phyloP scores from a whole-genome alignment of 169 alveolate species.

The Theileria sp. region DNA sequence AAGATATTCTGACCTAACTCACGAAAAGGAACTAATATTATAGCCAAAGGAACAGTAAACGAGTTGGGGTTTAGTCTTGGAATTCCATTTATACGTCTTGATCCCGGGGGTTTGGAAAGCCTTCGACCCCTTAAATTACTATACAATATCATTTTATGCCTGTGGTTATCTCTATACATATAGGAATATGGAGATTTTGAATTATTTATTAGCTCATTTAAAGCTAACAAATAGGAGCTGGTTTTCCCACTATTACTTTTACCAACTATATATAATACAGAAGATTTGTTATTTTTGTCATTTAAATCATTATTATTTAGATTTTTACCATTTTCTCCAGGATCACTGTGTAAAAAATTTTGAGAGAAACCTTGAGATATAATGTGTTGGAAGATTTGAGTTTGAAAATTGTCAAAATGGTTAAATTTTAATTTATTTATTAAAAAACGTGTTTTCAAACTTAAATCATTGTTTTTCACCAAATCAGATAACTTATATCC shows the following conservation, averaged over 20 bases:
- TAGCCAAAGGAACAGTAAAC: slow-evolving; percentile 35
- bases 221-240: slow-evolving; percentile 44
- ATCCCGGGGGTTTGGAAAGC: not conserved
- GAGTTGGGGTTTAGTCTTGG: slow-evolving; percentile 55
- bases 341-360: not conserved
- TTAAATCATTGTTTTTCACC: not conserved
- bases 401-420: slow-evolving; percentile 7
- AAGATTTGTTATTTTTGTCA: not conserved
- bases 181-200: slow-evolving; percentile 3
- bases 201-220: slow-evolving; percentile 36
- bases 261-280: slow-evolving; percentile 42
- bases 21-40: slow-evolving; percentile 54
- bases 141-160: slow-evolving; percentile 37
- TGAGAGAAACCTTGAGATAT: not conserved
- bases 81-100: slow-evolving; percentile 44
- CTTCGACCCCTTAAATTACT: not conserved
- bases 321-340: not conserved
- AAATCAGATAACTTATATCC: not conserved
- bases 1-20: slow-evolving; percentile 46
- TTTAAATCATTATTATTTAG: not conserved
- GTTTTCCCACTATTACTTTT: slow-evolving; percentile 52
- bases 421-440: not conserved
- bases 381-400: not conserved
- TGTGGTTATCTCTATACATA: slow-evolving; percentile 42
- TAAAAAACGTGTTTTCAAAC: not conserved